Base-by-base conservation (phyloP, 2,329 filamentous ascomycete genomes). In the Colletotrichum lentis region DNA sequence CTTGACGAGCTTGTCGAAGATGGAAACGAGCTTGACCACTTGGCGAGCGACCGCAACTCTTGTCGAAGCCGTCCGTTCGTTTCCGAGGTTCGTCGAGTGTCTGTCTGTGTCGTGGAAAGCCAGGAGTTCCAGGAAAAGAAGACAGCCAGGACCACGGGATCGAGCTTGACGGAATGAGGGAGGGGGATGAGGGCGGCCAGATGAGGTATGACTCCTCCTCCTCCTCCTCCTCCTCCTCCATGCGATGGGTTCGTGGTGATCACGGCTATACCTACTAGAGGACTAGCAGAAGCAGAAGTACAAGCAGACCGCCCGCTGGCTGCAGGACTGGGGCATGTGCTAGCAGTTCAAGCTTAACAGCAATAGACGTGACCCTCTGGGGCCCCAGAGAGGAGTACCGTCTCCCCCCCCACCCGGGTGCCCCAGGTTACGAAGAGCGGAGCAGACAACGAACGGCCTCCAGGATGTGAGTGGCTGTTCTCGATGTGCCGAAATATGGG, bases 351-450 rank as follows among this genome's bases (percentile, higher is more conserved):
- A 64, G 41, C 54, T 64, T 67, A 59, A 59, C 24, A 60, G 54
- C 41, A 39, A 65, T 59, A 65, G 54, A 60, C 18, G 47, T 54
- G 64, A 12, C 54, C 27, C 55, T 65, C 65, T 47, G 24, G 54
- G 54, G 54, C 64, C 31, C 44, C 49, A 37, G 31, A 43, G 39
- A 37, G 49, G 39, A 47, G 22, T 46, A 14, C 18, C 41, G 41
- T 20, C 41, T 20, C 16, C 16, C 31, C 7, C 27, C 7, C 6
- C 7, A 47, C 65, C 61, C 64, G 24, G 60, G n/a, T 49, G 22
- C 64, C 60, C 61, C 54, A 54, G 65, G 61, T 55, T 60, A 55
- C 41, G 49, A 49, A 49, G 35, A 56, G 54, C 24, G 61, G 61
- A 35, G 47, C 55, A 54, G 27, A 35, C 24, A 39, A 39, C 41